Base-by-base conservation (phyloP, 306 rosid species). In the Corylus heterophylla region DNA sequence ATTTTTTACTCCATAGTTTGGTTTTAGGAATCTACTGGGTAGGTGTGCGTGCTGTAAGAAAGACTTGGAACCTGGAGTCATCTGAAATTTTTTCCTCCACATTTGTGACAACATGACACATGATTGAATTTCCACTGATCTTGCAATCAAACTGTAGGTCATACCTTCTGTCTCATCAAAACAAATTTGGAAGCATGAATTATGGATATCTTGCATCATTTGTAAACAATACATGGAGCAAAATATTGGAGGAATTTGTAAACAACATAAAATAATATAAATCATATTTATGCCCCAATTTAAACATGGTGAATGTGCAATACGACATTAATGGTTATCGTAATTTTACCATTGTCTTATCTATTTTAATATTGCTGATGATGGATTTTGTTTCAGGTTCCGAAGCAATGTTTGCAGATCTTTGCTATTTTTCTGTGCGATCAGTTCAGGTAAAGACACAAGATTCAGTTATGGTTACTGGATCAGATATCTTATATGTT, bases 351-450 rank as follows among this genome's bases (percentile, higher is more conserved):
- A 45, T 9, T 64, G 71, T 74, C 44, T 16, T 59, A 75, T n/a
- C 47, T 52, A 27, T 83, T 66, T 75, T 61, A 55, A 54, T 42
- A 56, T 81, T 77, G 48, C 78, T 72, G 75, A 72, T 29, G 29
- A 73, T 61, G 25, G 55, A 68, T 48, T 72, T 76, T 84, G 73
- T 80, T 86, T 74, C 94, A 94, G 98, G 98, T 89, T 94, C 98
- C 3, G 98, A 94, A 86, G 98, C 98, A 76, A 94, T 94, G 97
- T 94, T 94, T 78, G 98, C 97, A 17, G 97, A 94, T 87, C 98
- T 94, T 86, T 94, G 97, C 89, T 91, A 94, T 85, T 94, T 94
- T 82, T 81, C 97, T 82, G 97, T 94, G 45, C 90, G 90, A 79
- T 92, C 98, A 73, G 97, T 94, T 80, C 98, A 94, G 97, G 98